Evolutionary conservation across 257 asterid species (phyloP), one percentile per base, ranked within the genome.

Genomic region (Solanum stenotomum): DNA sequence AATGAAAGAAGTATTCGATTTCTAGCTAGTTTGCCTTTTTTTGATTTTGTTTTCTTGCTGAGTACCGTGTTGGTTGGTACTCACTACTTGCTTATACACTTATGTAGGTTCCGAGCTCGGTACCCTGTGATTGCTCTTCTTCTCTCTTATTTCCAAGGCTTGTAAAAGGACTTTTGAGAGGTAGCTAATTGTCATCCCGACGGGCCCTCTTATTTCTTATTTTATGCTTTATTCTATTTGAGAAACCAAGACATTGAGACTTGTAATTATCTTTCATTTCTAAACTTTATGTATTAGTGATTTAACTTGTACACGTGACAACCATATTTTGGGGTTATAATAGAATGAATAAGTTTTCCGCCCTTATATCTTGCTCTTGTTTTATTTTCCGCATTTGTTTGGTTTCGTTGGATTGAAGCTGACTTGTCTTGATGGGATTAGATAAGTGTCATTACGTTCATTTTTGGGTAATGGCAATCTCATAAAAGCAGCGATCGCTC

Each of bases 401-500:
- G 3, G 0, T 52, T 52, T 1, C 1, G 23, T 52, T 52, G 63
- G 9, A 1, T 52, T 18, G 23, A 52, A 4, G 0, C 2, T 52
- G 4, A 16, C n/a, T 6, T 18, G 4, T 52, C 23, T 52, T 18
- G n/a, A 0, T 46, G 7, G 0, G 56, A 46, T 4, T 46, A 14
- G 56, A 14, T 0, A 46, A 46, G 7, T 46, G 56, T 46, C 1
- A 14, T 18, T 0, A 52, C 2, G 63, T 0, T 0, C 0, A 52
- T 52, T 52, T 52, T 52, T 52, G 1, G 9, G 1, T 6, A 1
- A 1, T 6, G 63, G 0, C n/a, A 52, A 52, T 20, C 65, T 18
- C 65, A 20, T 20, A 56, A 56, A 1, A 56, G 11, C 2, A 18
- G 0, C 1, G 2, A 56, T 0, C 0, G 61, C 4, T 1, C 0